Percentiles rank a stretch among this genome's conserved stretches.
Conservation (phyloP, 148 eudicot genomes). For the Nyssa sinensis region DNA sequence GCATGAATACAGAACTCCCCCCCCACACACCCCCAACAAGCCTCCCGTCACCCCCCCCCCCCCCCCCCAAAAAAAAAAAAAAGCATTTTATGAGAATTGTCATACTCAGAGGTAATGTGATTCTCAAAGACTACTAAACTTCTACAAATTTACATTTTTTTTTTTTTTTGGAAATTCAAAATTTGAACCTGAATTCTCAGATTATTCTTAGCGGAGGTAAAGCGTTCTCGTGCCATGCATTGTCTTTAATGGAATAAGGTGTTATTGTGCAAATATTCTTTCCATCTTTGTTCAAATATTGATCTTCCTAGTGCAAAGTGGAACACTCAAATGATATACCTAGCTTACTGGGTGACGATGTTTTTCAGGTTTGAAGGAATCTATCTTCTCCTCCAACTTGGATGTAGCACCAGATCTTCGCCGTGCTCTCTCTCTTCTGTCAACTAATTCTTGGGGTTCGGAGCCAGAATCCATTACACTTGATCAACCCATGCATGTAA, state of each 20-base stretch:
- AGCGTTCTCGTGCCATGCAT: too few species aligned
- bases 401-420: constrained; percentile 53
- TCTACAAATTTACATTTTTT: too few species aligned
- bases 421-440: constrained; percentile 99
- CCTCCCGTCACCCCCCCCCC: too few species aligned
- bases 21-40: too few species aligned
- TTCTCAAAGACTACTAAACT: neutral
- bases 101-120: neutral
- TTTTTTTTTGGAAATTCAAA: neutral
- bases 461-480: constrained; percentile 31
- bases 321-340: neutral
- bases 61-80: too few species aligned
- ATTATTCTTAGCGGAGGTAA: neutral
- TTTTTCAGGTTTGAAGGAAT: constrained; percentile 44
- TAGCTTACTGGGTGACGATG: neutral
- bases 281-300: too few species aligned
- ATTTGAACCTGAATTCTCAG: neutral
- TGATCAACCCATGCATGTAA: constrained; percentile 27
- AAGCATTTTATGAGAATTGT: too few species aligned
- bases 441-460: constrained; percentile 65
- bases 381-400: constrained; percentile 39
- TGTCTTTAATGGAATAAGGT: too few species aligned
- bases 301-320: neutral
- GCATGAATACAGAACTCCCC: too few species aligned
- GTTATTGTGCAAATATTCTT: too few species aligned